Conservation (phyloP, 2,329 filamentous ascomycete genomes). For the Trichoderma harzianum region DNA sequence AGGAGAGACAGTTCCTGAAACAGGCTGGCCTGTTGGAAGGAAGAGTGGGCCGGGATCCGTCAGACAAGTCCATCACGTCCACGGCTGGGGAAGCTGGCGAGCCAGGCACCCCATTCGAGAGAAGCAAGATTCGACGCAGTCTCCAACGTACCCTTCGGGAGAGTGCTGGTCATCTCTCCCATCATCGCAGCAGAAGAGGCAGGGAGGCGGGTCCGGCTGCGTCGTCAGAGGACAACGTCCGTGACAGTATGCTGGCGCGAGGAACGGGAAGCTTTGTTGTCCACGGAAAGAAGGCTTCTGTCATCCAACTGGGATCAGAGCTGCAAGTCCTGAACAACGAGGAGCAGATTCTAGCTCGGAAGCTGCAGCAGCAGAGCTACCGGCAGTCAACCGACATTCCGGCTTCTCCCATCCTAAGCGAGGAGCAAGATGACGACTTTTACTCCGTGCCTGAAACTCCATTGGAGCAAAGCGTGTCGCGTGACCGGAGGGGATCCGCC, state of each 20-base stretch:
- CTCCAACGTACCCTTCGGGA: constrained; percentile 88
- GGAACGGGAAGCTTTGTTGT: constrained; percentile 89
- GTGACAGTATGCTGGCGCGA: constrained; percentile 70
- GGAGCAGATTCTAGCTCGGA: constrained; percentile 65
- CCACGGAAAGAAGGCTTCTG: constrained; percentile 95
- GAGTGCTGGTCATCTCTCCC: constrained; percentile 61
- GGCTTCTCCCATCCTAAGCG: constrained; percentile 35
- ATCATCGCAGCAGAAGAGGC: constrained; percentile 71
- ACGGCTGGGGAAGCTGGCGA: constrained; percentile 33
- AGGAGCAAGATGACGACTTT: constrained; percentile 47
- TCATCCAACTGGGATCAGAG: constrained; percentile 94
- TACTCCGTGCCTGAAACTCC: constrained; percentile 48
- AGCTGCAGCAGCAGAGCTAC: constrained; percentile 44
- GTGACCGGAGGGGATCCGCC: constrained; percentile 56
- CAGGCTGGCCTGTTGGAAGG: constrained; percentile 62
- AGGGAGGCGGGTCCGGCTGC: constrained; percentile 50
- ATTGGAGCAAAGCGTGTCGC: constrained; percentile 37
- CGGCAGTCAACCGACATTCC: constrained; percentile 24
- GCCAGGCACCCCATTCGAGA: constrained; percentile 47
- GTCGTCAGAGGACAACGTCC: constrained; percentile 37
- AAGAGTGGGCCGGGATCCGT: constrained; percentile 28
- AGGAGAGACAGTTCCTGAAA: constrained; percentile 64
- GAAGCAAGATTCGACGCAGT: constrained; percentile 74
- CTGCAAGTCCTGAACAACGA: constrained; percentile 75
- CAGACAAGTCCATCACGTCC: constrained; percentile 35